Base-by-base conservation (phyloP, 805 yeast genomes). In the Teunomyces panamensis region DNA sequence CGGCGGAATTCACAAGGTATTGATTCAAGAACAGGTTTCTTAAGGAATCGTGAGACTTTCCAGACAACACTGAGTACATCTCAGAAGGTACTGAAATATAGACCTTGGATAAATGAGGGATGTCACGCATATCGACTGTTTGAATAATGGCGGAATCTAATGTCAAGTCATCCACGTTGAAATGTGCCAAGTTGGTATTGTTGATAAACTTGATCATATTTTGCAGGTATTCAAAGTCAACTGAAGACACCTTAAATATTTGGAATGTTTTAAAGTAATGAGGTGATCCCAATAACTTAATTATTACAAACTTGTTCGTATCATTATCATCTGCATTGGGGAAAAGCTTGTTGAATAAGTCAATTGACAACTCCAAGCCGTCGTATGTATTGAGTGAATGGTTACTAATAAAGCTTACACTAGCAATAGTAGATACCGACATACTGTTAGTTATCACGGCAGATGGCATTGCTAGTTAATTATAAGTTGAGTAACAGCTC, bases 1-100 rank as follows among this genome's bases (percentile, higher is more conserved):
- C 56, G 1, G 56, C 71, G 26, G 48, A 56, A 27, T 47, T 45
- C 2, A 39, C 39, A 29, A 64, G 54, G 45, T 55, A 69, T 42
- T 57, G 56, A 27, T 58, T 58, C 24, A 66, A 43, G 49, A 68
- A 63, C 33, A 67, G 71, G 2, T 62, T 55, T 41, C 72, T 68
- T 6, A 79, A 58, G 3, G 68, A 50, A 7, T 56, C 56, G 26
- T 60, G 55, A 1, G 76, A 56, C 36, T 67, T 62, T 11, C 58
- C 57, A 28, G 61, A 58, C 20, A 77, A 58, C 2, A 68, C 57
- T n/a, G 58, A 56, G 48, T 68, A 67, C 7, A 81, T 60, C 14
- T 69, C 60, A 5, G 59, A 58, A 24, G 83, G 86, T 5, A 79
- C 74, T 9, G 74, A 72, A 1, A 69, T 66, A 4, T 80, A 80